phyloP scores from a whole-genome alignment of 2,329 filamentous ascomycete species.

The Sclerotinia trifoliorum region DNA sequence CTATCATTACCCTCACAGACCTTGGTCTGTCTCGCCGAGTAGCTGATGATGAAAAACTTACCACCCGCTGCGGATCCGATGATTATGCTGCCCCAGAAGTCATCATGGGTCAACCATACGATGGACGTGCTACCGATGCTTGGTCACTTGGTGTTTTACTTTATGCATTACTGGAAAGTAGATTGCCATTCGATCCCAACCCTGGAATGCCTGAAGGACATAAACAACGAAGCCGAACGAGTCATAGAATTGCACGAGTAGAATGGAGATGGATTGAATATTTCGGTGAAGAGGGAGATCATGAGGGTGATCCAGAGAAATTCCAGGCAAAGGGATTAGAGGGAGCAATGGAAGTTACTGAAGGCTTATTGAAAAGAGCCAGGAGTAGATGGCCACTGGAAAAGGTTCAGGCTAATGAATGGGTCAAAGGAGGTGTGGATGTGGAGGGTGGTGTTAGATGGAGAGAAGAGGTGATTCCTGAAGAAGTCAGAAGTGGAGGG shows the following conservation, averaged over 20 bases:
- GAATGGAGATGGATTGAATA: conserved; percentile 95
- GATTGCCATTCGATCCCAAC: conserved; percentile 87
- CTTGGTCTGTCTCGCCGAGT: conserved; percentile 86
- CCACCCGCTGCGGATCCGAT: conserved; percentile 90
- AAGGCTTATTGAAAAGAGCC: conserved; percentile 79
- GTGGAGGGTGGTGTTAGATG: conserved; percentile 63
- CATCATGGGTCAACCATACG: conserved; percentile 90
- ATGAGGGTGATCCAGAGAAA: conserved; percentile 64
- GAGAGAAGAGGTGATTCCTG: conserved; percentile 49
- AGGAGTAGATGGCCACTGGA: conserved; percentile 74
- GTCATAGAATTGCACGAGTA: conserved; percentile 89
- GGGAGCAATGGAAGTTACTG: conserved; percentile 78
- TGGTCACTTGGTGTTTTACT: conserved; percentile 94
- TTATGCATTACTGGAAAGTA: conserved; percentile 90
- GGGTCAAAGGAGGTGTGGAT: conserved; percentile 73
- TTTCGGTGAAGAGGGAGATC: conserved; percentile 80
- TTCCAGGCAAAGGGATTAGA: conserved; percentile 64
- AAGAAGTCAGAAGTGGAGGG: conserved; percentile 28
- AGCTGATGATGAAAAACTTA: conserved; percentile 81
- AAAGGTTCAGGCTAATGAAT: conserved; percentile 68
- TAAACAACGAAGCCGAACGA: conserved; percentile 76
- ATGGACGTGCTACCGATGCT: conserved; percentile 86
- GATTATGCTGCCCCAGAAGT: conserved; percentile 97
- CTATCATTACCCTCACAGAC: conserved; percentile 86
- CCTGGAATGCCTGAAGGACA: conserved; percentile 75